A percentile compares a stretch with the other conserved stretches of the same genome.
Evolutionary conservation across 2,329 filamentous ascomycete genomes (phyloP).

Genomic region (Microascus cirrosus): DNA sequence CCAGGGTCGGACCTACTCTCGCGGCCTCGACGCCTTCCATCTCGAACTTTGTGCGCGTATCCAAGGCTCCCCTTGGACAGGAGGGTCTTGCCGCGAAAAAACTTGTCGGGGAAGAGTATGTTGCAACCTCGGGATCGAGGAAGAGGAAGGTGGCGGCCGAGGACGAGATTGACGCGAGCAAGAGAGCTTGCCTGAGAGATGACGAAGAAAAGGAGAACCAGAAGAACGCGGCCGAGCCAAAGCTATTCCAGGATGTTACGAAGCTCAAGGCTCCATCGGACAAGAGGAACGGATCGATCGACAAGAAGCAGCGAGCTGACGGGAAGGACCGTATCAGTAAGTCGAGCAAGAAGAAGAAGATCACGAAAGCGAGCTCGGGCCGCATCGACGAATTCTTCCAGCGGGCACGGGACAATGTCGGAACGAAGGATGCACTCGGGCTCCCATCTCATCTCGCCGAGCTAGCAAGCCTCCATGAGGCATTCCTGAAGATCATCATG

Average conservation of each 20-base stretch:
- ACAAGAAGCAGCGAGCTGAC: not conserved
- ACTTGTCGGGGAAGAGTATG: conserved; percentile 1
- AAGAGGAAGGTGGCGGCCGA: conserved; percentile 2
- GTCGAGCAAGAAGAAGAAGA: conserved; percentile 13
- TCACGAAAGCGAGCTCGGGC: conserved; percentile 7
- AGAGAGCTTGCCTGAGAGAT: conserved; percentile 1
- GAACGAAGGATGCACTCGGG: conserved; percentile 15
- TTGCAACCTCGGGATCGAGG: conserved; percentile 2
- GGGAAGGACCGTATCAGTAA: conserved; percentile 10
- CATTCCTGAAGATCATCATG: conserved; percentile 57
- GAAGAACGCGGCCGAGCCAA: not conserved
- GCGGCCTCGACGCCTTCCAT: conserved; percentile 20
- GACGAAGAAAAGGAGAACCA: not conserved
- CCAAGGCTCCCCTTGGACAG: conserved; percentile 21
- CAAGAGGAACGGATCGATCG: not conserved
- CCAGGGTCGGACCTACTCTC: conserved; percentile 6
- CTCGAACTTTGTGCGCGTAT: conserved; percentile 33
- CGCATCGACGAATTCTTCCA: conserved; percentile 27
- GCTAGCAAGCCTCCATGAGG: conserved; percentile 51
- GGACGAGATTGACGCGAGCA: not conserved
- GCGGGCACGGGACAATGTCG: conserved; percentile 11
- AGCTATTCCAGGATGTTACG: conserved; percentile 2
- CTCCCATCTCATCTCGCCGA: conserved; percentile 45
- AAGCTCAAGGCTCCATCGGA: not conserved
- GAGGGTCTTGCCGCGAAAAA: not conserved